Percentiles rank a stretch among this genome's conserved stretches.
Conservation (phyloP, 805 yeast genomes). For the Citeromyces nyonsensis region DNA sequence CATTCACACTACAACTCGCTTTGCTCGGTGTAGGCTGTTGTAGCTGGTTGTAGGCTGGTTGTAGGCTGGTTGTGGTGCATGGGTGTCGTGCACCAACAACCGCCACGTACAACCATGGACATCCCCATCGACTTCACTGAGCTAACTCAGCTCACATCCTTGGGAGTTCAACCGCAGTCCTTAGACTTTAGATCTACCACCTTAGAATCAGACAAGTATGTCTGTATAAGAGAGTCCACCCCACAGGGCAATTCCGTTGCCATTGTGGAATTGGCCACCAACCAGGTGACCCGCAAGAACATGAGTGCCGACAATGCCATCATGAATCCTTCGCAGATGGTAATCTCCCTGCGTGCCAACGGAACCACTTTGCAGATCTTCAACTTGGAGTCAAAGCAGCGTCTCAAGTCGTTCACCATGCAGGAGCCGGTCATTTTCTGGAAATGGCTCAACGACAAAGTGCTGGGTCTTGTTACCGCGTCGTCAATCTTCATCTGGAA, state of each 20-base stretch:
- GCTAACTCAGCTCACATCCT: conserved; percentile 71
- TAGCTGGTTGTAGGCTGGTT: too few species aligned
- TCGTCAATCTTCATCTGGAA: conserved; percentile 67
- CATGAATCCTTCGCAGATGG: conserved; percentile 82
- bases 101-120: conserved; percentile 20
- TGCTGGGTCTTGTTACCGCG: conserved; percentile 76
- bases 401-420: conserved; percentile 77
- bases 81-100: too few species aligned
- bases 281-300: conserved; percentile 72
- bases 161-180: conserved; percentile 76
- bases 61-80: too few species aligned
- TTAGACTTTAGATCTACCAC: conserved; percentile 91
- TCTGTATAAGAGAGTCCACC: conserved; percentile 59
- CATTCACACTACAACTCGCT: too few species aligned
- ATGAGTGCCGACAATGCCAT: conserved; percentile 97
- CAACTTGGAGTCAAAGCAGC: conserved; percentile 74
- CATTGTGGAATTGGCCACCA: conserved; percentile 74
- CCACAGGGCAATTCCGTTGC: conserved; percentile 79
- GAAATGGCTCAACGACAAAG: conserved; percentile 74
- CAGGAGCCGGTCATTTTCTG: conserved; percentile 86
- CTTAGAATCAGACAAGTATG: conserved; percentile 81
- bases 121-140: conserved; percentile 96
- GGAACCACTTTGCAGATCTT: conserved; percentile 94
- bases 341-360: conserved; percentile 88
- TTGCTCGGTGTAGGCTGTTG: too few species aligned